A percentile compares a stretch with the other conserved stretches of the same genome.
Conservation (phyloP, 495 filamentous ascomycete species). For the Xylaria sp. region DNA sequence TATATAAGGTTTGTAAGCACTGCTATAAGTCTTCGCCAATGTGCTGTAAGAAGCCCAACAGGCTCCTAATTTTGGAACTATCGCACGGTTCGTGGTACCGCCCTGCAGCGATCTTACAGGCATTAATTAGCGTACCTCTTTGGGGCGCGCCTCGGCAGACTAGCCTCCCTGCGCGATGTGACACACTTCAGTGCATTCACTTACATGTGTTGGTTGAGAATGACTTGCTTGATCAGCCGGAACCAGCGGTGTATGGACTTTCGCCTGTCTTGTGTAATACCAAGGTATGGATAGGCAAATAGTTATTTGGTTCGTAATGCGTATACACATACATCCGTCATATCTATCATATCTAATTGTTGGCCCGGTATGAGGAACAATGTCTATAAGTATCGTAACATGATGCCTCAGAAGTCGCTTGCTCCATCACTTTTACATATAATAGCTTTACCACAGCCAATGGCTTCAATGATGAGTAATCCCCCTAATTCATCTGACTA, state of each 20-base stretch:
- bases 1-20: neutral
- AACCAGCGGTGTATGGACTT: neutral
- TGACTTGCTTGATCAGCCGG: neutral
- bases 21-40: neutral
- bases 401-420: too few relatives aligned
- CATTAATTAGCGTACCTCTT: neutral
- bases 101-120: neutral
- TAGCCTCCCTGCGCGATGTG: neutral
- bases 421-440: too few relatives aligned
- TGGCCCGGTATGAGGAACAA: neutral
- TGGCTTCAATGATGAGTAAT: neutral
- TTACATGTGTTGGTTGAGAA: neutral
- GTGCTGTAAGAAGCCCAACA: neutral
- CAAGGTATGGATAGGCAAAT: neutral
- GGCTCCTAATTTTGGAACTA: neutral
- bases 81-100: neutral
- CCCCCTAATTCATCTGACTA: constrained; percentile 26
- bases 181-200: neutral
- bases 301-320: neutral
- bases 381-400: neutral
- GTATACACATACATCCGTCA: neutral
- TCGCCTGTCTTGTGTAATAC: neutral
- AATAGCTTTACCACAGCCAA: neutral
- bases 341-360: neutral
- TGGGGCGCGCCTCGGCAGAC: neutral